Evolutionary conservation across 2,329 filamentous ascomycete species (phyloP), one percentile per base, ranked within the genome.

Genomic region (Didymella exigua): DNA sequence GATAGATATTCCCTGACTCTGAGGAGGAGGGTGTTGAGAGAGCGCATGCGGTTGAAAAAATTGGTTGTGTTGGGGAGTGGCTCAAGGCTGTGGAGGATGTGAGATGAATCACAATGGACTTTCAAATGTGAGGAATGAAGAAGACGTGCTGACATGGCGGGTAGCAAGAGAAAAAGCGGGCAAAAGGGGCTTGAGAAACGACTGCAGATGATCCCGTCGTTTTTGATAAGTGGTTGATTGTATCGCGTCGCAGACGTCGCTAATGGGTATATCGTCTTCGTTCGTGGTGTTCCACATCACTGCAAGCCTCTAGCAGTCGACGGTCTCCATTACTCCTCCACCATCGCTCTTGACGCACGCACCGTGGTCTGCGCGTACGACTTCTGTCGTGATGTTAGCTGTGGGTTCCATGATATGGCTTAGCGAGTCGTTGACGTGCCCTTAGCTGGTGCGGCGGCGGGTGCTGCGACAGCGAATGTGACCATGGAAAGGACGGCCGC

Each of bases 401-500:
- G 9, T 18, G 23, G 19, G 5, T 5, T 51, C 26, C 16, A 2
- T 10, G 38, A 41, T 24, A 8, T 19, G 4, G 4, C 10, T 5
- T 2, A 21, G 2, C 9, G 16, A 10, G 21, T 24, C 21, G 2
- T 5, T 19, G 24, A 62, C 59, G 33, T 67, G 69, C 67, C 68
- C 27, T 69, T 65, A 21, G 43, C 57, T 48, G 63, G 59, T 29
- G 68, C 69, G 40, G 62, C 63, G 33, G 70, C 51, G 5, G 72
- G 72, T 18, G 68, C 69, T 23, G 71, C 72, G 27, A 71, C 49
- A 58, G 60, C 66, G 42, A 74, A 62, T 49, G 62, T 67, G 60
- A 69, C 71, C 69, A 75, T 70, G 59, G 71, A 73, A 44, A 73
- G 59, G 51, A 74, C 34, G 54, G 67, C 58, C 49, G 69, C 70